Evolutionary conservation across 257 asterid genomes (phyloP).

Genomic region (Rauvolfia tetraphylla): DNA sequence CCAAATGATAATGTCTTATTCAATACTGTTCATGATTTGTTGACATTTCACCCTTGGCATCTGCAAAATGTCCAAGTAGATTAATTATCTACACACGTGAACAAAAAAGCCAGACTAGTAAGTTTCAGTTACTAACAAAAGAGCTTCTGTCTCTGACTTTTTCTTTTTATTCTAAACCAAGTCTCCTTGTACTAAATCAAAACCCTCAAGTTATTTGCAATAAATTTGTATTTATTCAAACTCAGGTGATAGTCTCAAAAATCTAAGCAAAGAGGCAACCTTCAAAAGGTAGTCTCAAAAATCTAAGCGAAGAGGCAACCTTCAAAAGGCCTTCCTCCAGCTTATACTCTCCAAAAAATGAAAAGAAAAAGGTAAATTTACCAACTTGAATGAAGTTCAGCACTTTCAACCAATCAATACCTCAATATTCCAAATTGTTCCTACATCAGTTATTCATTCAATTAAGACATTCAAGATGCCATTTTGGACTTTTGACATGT

Average conservation of each 20-base stretch:
- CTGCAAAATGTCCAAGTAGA: slow-evolving; percentile 14
- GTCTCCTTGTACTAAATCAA: background rate
- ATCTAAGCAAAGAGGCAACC: background rate
- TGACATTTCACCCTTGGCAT: background rate
- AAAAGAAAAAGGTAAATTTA: background rate
- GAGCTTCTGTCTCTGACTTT: background rate
- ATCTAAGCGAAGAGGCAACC: too few species aligned
- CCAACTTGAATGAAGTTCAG: background rate
- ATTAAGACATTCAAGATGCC: background rate
- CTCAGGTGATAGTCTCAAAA: background rate
- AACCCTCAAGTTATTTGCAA: background rate
- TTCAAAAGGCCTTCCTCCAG: too few species aligned
- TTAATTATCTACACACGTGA: background rate
- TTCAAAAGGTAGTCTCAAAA: too few species aligned
- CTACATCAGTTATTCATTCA: background rate
- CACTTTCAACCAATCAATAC: background rate
- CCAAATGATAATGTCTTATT: background rate
- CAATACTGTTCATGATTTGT: background rate
- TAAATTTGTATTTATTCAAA: background rate
- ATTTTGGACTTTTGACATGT: slow-evolving; percentile 16
- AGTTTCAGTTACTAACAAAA: background rate
- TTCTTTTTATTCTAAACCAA: background rate
- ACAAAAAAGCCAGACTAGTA: background rate
- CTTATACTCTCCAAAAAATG: background rate
- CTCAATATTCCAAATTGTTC: background rate